These are phyloP conservation scores for Umbelopsis sp. DNA, from an alignment of 192 early-diverging fungal genomes.

Conservation along the genomic window DNA sequence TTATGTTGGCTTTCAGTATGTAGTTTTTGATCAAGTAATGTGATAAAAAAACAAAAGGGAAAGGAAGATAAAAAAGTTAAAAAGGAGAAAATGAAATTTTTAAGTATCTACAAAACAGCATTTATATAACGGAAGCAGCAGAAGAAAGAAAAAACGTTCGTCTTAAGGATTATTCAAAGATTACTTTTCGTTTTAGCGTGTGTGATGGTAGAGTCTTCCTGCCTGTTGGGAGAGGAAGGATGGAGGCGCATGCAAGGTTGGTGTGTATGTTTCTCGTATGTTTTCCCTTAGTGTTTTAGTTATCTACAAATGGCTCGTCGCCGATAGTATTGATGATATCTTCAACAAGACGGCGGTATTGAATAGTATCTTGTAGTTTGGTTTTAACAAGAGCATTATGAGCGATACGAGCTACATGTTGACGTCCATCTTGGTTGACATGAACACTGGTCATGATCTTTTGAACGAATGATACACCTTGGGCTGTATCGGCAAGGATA, in stretches of 20 bases:
- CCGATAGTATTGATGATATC: constrained; percentile 55
- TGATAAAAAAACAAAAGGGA: constrained; percentile 1
- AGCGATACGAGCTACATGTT: constrained; percentile 69
- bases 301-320: constrained; percentile 16
- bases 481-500: constrained; percentile 71
- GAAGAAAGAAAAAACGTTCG: not conserved
- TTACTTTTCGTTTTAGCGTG: not conserved
- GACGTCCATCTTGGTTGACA: constrained; percentile 73
- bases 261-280: not conserved
- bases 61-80: constrained; percentile 11
- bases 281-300: constrained; percentile 11
- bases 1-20: not conserved
- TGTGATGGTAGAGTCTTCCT: not conserved
- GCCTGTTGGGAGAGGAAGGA: not conserved
- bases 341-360: constrained; percentile 75
- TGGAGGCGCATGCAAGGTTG: constrained; percentile 13
- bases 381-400: constrained; percentile 53
- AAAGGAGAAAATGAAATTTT: not conserved
- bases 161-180: not conserved
- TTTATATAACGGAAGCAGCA: not conserved
- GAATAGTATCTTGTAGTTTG: constrained; percentile 64
- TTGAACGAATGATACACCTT: constrained; percentile 85
- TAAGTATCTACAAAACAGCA: constrained; percentile 8
- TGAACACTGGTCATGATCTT: constrained; percentile 81
- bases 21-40: not conserved